Conservation (phyloP, 192 early-diverging fungal genomes). For the Coemansia sp. region DNA sequence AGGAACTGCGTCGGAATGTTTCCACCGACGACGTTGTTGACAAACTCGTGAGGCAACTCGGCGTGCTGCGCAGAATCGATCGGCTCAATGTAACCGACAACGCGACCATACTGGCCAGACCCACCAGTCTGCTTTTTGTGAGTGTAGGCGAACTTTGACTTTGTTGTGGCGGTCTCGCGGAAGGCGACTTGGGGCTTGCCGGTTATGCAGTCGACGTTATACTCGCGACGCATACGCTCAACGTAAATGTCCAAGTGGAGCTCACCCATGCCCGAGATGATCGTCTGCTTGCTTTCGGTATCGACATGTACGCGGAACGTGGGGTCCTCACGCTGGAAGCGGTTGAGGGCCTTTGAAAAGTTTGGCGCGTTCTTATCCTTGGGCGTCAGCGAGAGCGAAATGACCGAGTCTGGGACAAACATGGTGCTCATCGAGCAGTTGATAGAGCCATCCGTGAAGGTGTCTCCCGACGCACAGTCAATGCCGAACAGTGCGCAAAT, state of each 20-base stretch:
- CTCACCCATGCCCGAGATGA: conserved; percentile 89
- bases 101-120: conserved; percentile 92
- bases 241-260: conserved; percentile 92
- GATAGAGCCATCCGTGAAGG: conserved; percentile 87
- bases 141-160: conserved; percentile 88
- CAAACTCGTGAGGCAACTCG: conserved; percentile 74
- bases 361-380: conserved; percentile 84
- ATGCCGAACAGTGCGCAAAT: conserved; percentile 98
- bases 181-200: conserved; percentile 98
- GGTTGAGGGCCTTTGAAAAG: conserved; percentile 69
- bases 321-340: conserved; percentile 84
- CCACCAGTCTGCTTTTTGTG: conserved; percentile 99
- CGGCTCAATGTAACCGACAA: conserved; percentile 90
- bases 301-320: conserved; percentile 84
- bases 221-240: conserved; percentile 98
- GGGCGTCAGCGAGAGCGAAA: conserved; percentile 89
- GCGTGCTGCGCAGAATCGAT: conserved; percentile 59
- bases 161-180: conserved; percentile 84
- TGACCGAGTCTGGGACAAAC: conserved; percentile 96
- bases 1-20: conserved; percentile 92
- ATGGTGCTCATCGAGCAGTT: conserved; percentile 94
- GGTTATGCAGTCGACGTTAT: conserved; percentile 90
- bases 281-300: conserved; percentile 80
- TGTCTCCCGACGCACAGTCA: conserved; percentile 96
- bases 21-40: conserved; percentile 86